Evolutionary conservation across 371 early-diverging fungal genomes (phyloP).

Genomic region (Circinella minor): DNA sequence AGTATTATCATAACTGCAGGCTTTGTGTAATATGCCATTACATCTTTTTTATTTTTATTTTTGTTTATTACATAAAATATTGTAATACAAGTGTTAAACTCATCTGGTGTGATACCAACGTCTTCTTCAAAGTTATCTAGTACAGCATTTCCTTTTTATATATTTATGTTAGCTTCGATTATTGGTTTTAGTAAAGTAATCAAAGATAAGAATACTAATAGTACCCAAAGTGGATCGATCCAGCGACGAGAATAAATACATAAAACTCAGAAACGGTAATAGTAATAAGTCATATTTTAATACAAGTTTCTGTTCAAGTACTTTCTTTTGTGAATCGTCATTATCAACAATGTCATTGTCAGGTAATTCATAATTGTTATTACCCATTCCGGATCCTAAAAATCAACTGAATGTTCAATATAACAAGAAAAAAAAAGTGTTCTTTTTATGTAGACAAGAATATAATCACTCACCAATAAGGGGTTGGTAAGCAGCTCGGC

Average conservation of each 20-base stretch:
- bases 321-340: not conserved
- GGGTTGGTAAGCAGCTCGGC: constrained; percentile 36
- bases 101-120: constrained; percentile 48
- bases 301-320: constrained; percentile 26
- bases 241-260: constrained; percentile 56
- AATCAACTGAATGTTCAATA: not conserved
- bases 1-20: too few relatives aligned
- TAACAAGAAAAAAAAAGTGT: not conserved
- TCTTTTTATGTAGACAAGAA: not conserved
- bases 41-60: not conserved
- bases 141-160: constrained; percentile 46
- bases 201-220: too few relatives aligned
- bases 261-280: constrained; percentile 53
- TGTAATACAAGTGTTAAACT: constrained; percentile 51
- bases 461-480: constrained; percentile 1
- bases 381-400: constrained; percentile 2
- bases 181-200: not conserved
- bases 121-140: constrained; percentile 55
- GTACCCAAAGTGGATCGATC: constrained; percentile 57
- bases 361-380: not conserved
- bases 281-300: constrained; percentile 52
- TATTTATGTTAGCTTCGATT: not conserved
- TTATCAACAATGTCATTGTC: not conserved
- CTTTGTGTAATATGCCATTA: not conserved
- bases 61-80: constrained; percentile 41